Evolutionary conservation across 805 yeast species (phyloP).

Genomic region (Zygoascus tannicola): DNA sequence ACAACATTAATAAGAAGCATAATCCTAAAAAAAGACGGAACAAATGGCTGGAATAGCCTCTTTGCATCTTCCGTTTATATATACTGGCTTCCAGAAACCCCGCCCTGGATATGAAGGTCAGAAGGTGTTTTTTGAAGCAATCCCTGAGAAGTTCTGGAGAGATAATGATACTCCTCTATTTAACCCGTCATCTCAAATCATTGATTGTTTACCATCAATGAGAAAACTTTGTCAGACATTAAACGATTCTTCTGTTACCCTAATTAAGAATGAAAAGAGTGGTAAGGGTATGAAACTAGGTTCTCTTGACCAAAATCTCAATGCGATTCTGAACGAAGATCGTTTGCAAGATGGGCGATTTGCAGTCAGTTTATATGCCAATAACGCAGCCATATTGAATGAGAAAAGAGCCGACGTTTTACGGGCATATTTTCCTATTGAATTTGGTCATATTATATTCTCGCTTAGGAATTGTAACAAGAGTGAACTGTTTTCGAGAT

Average conservation of each 20-base stretch:
- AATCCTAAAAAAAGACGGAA: too few relatives aligned
- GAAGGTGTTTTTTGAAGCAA: not conserved
- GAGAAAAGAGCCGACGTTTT: constrained; percentile 29
- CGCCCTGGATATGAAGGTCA: not conserved
- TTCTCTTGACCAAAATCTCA: constrained; percentile 7
- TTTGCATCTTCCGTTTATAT: not conserved
- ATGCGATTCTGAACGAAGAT: constrained; percentile 27
- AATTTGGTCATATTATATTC: constrained; percentile 21
- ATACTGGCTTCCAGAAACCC: not conserved
- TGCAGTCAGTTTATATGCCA: constrained; percentile 33
- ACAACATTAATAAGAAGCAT: too few relatives aligned
- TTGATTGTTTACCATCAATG: constrained; percentile 14
- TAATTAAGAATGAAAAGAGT: not conserved
- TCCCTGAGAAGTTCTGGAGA: constrained; percentile 1
- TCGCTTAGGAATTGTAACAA: constrained; percentile 13
- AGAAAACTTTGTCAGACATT: constrained; percentile 7
- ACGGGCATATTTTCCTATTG: constrained; percentile 28
- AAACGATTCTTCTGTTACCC: constrained; percentile 1
- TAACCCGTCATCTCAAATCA: not conserved
- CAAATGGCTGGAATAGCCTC: not conserved
- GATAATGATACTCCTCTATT: not conserved
- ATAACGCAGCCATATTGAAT: constrained; percentile 19
- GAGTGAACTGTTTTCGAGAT: constrained; percentile 5
- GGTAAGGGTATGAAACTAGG: not conserved
- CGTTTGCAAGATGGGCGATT: constrained; percentile 29